phyloP scores from a whole-genome alignment of 371 early-diverging fungal genomes.

The Mortierella sp. region DNA sequence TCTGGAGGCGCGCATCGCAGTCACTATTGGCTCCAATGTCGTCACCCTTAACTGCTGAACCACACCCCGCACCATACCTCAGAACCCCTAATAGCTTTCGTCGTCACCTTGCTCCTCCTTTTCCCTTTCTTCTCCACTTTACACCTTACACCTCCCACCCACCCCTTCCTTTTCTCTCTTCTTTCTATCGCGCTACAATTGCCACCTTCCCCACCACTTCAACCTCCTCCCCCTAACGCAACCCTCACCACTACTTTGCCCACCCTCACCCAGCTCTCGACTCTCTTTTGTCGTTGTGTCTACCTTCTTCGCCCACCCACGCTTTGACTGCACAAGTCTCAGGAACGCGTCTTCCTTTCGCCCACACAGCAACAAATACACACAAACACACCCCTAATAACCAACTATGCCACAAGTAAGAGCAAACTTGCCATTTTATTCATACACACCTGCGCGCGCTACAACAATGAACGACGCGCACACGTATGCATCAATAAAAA shows the following conservation, averaged over 20 bases:
- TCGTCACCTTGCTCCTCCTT: not conserved
- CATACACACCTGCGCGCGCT: not conserved
- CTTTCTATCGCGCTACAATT: too few species aligned
- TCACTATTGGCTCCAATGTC: not conserved
- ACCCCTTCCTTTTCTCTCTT: too few species aligned
- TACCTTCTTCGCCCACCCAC: not conserved
- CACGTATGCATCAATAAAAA: not conserved
- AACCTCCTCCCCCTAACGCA: not conserved
- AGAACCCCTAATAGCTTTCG: not conserved
- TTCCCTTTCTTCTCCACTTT: not conserved
- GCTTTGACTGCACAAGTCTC: not conserved
- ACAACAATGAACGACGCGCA: not conserved
- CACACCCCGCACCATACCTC: too few species aligned
- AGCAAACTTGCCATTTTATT: not conserved
- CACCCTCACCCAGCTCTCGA: not conserved
- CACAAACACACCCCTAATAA: not conserved
- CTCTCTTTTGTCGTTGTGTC: not conserved
- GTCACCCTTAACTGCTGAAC: not conserved
- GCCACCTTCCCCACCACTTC: not conserved
- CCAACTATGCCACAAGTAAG: conserved; percentile 2
- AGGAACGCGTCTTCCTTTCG: not conserved
- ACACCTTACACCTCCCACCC: too few species aligned
- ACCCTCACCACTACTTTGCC: not conserved
- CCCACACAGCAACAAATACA: not conserved
- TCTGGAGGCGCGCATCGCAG: not conserved